Conservation (phyloP, 2,329 filamentous ascomycete genomes). For the Chrysosporium queenslandicum region DNA sequence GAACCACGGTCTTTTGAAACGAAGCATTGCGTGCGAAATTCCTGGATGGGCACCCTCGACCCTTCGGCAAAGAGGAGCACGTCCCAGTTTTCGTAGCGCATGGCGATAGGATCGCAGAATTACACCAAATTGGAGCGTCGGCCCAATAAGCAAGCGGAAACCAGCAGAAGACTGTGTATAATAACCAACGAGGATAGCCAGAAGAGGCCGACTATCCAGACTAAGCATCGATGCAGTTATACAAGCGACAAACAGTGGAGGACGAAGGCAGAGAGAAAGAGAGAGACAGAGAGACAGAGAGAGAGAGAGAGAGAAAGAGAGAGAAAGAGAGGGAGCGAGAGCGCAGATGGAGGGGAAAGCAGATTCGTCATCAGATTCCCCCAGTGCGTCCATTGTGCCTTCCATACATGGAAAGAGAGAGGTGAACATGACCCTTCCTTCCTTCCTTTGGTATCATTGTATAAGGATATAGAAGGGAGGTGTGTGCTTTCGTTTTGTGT, state of each 20-base stretch:
- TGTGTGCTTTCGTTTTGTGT: too few species aligned
- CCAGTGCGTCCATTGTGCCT: too few species aligned
- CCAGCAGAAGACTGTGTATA: neutral
- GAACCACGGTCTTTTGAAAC: constrained; percentile 46
- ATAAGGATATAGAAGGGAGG: too few species aligned
- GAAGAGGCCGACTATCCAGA: constrained; percentile 2
- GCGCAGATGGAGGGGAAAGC: too few species aligned
- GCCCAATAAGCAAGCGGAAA: neutral
- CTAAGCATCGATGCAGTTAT: neutral
- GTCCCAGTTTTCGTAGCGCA: constrained; percentile 84
- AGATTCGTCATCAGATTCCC: too few species aligned
- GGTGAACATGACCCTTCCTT: too few species aligned
- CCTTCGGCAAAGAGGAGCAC: constrained; percentile 65
- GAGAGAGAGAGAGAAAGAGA: too few species aligned
- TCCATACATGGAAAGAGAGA: too few species aligned
- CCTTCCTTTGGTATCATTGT: too few species aligned
- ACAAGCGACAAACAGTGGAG: neutral
- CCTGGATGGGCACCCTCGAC: constrained; percentile 61
- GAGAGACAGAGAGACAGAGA: too few species aligned
- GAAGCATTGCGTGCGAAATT: constrained; percentile 72
- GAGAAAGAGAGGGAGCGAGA: too few species aligned
- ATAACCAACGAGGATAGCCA: constrained; percentile 1
- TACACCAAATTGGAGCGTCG: neutral
- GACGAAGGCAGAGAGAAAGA: neutral
- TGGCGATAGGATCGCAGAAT: constrained; percentile 27